Percentiles rank a stretch among this genome's conserved stretches.
These are phyloP conservation scores for Breynia disticha DNA, from an alignment of 441 rosid genomes.

Conservation along the genomic window DNA sequence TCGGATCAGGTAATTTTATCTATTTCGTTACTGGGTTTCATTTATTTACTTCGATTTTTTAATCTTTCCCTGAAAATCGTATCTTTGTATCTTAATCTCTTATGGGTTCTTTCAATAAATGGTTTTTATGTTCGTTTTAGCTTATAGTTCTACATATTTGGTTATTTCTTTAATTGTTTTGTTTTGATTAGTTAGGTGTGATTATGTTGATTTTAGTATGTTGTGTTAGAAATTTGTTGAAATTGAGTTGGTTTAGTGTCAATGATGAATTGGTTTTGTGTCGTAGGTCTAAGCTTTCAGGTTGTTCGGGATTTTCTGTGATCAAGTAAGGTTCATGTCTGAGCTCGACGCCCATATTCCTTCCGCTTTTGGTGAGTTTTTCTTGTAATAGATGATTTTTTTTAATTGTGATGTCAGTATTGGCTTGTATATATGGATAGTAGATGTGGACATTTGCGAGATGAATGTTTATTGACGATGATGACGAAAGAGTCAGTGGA, in stretches of 20 bases:
- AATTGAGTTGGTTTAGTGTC: background rate
- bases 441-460: background rate
- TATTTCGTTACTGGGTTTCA: background rate
- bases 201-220: no score
- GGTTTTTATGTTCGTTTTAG: no score
- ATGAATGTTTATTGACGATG: no score
- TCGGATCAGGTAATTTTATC: slow-evolving; percentile 37
- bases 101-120: no score
- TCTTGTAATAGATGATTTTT: background rate
- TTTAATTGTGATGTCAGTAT: background rate
- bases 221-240: no score
- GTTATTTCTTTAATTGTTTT: no score
- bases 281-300: slow-evolving; percentile 45
- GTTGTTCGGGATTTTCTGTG: slow-evolving; percentile 28
- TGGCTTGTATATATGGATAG: background rate
- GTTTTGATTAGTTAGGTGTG: no score
- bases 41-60: background rate
- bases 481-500: no score
- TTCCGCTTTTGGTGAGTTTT: slow-evolving; percentile 55
- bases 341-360: slow-evolving; percentile 79
- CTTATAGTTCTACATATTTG: no score
- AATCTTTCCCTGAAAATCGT: background rate
- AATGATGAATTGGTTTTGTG: background rate
- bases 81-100: background rate
- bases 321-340: slow-evolving; percentile 78